phyloP scores from a whole-genome alignment of 495 filamentous ascomycete genomes.

The Paragyromitra xinjiangensis region DNA sequence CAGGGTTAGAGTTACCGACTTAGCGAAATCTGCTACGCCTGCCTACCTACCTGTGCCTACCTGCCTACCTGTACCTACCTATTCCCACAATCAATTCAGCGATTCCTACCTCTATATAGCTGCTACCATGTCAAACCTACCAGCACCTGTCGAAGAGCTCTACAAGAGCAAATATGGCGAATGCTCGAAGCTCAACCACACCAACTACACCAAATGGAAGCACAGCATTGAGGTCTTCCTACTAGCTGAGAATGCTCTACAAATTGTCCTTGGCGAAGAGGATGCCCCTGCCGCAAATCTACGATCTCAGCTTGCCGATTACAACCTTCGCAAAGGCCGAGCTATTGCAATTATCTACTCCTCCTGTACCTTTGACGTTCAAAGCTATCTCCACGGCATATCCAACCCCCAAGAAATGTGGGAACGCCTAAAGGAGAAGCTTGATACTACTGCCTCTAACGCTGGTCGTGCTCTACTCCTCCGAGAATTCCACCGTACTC shows the following conservation, averaged over 20 bases:
- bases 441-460: not conserved
- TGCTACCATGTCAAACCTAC: too few relatives aligned
- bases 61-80: too few relatives aligned
- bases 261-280: not conserved
- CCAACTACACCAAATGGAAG: not conserved
- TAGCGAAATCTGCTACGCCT: too few relatives aligned
- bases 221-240: not conserved
- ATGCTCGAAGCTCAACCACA: not conserved
- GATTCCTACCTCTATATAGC: too few relatives aligned
- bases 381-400: not conserved
- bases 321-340: not conserved
- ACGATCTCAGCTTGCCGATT: not conserved
- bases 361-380: not conserved
- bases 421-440: not conserved
- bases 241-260: not conserved
- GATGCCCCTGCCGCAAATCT: not conserved
- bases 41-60: too few relatives aligned
- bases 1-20: too few relatives aligned
- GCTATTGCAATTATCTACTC: not conserved
- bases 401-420: not conserved
- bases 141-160: not conserved
- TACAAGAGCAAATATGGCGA: not conserved
- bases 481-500: not conserved
- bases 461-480: not conserved
- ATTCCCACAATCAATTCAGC: too few relatives aligned